Conservation (phyloP, 2,329 filamentous ascomycete genomes). For the Peltaster fructicola region DNA sequence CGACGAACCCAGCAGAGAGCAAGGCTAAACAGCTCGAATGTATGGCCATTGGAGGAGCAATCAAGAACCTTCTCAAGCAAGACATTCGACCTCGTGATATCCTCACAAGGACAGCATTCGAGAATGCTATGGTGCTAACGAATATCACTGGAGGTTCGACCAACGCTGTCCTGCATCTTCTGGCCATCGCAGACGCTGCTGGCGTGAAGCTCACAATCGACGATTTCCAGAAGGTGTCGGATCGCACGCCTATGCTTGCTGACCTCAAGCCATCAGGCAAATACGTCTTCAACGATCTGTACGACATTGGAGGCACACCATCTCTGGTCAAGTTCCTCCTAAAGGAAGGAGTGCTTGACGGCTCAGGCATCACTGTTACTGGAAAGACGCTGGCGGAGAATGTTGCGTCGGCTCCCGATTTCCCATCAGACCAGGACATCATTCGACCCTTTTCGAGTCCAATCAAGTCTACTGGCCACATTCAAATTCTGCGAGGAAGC, state of each 20-base stretch:
- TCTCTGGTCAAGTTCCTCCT: constrained; percentile 33
- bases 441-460: constrained; percentile 51
- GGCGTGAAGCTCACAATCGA: constrained; percentile 33
- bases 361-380: constrained; percentile 31
- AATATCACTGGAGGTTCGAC: constrained; percentile 30
- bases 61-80: constrained; percentile 33
- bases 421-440: constrained; percentile 52
- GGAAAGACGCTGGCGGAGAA: constrained; percentile 33
- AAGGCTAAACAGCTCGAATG: constrained; percentile 34
- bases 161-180: constrained; percentile 30
- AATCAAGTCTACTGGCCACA: constrained; percentile 53
- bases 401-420: constrained; percentile 38
- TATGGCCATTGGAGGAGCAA: constrained; percentile 30
- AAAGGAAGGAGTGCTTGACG: constrained; percentile 31
- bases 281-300: constrained; percentile 43
- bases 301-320: constrained; percentile 33
- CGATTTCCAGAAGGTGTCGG: constrained; percentile 33
- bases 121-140: constrained; percentile 34
- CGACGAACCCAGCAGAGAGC: constrained; percentile 32
- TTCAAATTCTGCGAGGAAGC: constrained; percentile 53
- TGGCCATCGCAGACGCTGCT: constrained; percentile 29
- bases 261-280: constrained; percentile 36
- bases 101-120: constrained; percentile 30
- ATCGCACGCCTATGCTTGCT: constrained; percentile 32
- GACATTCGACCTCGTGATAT: constrained; percentile 33